A percentile compares a stretch with the other conserved stretches of the same genome.
Evolutionary conservation across 805 yeast genomes (phyloP).

Genomic region (Yamadazyma sp.): DNA sequence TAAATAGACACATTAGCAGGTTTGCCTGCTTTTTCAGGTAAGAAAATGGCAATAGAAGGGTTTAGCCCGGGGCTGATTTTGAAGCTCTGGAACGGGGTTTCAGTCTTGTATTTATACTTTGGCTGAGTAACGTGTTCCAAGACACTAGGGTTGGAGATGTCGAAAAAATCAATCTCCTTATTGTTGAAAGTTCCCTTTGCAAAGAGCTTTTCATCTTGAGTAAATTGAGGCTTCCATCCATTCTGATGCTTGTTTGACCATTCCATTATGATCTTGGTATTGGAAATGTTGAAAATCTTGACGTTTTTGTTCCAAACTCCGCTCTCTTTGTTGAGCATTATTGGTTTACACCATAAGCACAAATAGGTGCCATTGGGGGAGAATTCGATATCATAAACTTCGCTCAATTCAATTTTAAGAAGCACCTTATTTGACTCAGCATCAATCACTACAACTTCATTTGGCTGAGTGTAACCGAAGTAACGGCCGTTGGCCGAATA

Average conservation of each 20-base stretch:
- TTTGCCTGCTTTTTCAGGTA: slow-evolving; percentile 82
- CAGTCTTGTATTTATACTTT: slow-evolving; percentile 55
- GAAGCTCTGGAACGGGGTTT: slow-evolving; percentile 54
- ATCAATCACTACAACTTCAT: slow-evolving; percentile 54
- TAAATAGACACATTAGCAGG: slow-evolving; percentile 89
- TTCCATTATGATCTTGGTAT: slow-evolving; percentile 50
- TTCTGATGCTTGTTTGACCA: slow-evolving; percentile 80
- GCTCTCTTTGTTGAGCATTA: slow-evolving; percentile 57
- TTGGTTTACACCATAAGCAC: slow-evolving; percentile 88
- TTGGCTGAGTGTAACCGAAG: slow-evolving; percentile 73
- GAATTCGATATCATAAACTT: slow-evolving; percentile 78
- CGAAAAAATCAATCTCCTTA: slow-evolving; percentile 67
- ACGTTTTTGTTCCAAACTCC: slow-evolving; percentile 82
- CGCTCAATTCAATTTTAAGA: slow-evolving; percentile 53
- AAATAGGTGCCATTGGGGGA: slow-evolving; percentile 85
- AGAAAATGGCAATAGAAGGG: slow-evolving; percentile 86
- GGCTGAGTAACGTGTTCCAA: slow-evolving; percentile 47
- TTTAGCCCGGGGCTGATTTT: slow-evolving; percentile 83
- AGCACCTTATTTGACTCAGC: slow-evolving; percentile 40
- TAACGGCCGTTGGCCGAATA: slow-evolving; percentile 68
- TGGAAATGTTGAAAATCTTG: slow-evolving; percentile 61
- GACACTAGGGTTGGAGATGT: slow-evolving; percentile 36
- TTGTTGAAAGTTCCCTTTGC: slow-evolving; percentile 55
- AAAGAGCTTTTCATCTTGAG: slow-evolving; percentile 72
- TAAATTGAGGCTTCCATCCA: slow-evolving; percentile 92